Evolutionary conservation across 225 moss, liverwort and hornwort genomes (phyloP), one percentile per base, ranked within the genome.

Genomic region (Physcomitrellopsis africana): DNA sequence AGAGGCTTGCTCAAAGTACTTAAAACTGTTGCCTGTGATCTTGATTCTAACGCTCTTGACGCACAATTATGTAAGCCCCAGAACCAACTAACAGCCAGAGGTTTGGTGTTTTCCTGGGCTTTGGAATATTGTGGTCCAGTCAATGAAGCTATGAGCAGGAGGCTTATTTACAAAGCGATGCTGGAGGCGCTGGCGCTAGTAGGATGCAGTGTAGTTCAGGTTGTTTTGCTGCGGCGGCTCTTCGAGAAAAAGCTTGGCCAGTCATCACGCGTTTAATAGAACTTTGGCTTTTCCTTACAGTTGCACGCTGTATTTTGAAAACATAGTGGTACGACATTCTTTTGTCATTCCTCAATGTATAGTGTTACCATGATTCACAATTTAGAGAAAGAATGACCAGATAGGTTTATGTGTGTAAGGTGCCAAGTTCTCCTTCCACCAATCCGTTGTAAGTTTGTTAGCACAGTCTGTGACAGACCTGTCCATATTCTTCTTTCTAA

Each of bases 201-300:
- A 48, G 86, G 86, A 67, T 89, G 86, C 64, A 95, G 95, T 82
- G 82, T 87, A 22, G 58, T 89, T 46, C 95, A 95, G 82, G 95
- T 95, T 51, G 85, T 84, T 59, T 84, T 95, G 58, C 68, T 95
- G 71, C 85, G 32, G 52, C 89, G 91, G 1, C 83, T 95, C 13
- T 95, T 95, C 63, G 88, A 91, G 51, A 91, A 77, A 75, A 93
- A 89, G 73, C 78, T 93, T 52, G 85, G 83, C 46, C 66, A 75
- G 71, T 93, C 93, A 47, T 93, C 93, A 47, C 79, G 88, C 67
- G 95, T 95, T 77, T 95, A 90, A 79, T 41, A 58, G 48, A 11
- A 52, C 47, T 44, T 0, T 8, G 26, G 32, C 7, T 17, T 8
- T 57, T 2, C 2, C 8, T 48, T 24, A 7, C 8, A 62, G 56